phyloP scores from a whole-genome alignment of 2,329 filamentous ascomycete species.

The Colletotrichum orchidophilum region DNA sequence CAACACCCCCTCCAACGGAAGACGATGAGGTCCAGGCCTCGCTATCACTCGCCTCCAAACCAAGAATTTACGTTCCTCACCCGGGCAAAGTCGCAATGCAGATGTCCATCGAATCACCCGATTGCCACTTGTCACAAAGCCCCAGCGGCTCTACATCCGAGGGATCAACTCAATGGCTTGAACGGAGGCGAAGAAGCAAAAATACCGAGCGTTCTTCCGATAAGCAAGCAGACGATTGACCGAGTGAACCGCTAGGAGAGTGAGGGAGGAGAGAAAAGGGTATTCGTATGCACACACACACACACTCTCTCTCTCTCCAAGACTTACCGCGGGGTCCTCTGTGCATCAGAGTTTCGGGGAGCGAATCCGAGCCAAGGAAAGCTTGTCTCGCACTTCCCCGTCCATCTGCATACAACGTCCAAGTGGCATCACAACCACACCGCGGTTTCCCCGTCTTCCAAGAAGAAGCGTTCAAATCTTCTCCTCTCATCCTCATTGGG shows the following conservation, averaged over 20 bases:
- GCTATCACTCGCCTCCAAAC: neutral
- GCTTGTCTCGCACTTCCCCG: constrained; percentile 15
- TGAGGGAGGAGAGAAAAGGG: neutral
- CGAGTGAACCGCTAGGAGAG: neutral
- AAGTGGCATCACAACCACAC: constrained; percentile 5
- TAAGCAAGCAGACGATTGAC: neutral
- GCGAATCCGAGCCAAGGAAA: constrained; percentile 7
- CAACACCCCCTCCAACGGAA: neutral
- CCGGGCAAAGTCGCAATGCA: neutral
- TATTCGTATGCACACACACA: neutral
- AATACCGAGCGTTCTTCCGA: neutral
- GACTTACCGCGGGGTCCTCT: neutral
- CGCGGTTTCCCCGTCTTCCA: neutral
- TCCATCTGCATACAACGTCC: constrained; percentile 17
- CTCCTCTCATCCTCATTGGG: neutral
- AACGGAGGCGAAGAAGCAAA: neutral
- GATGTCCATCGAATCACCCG: neutral
- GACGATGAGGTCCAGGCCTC: neutral
- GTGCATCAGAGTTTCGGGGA: constrained; percentile 16
- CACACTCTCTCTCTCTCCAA: too few relatives aligned
- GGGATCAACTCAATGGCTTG: neutral
- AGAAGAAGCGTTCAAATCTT: neutral
- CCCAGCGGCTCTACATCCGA: neutral
- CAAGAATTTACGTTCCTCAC: neutral
- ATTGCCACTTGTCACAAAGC: neutral